These are phyloP conservation scores for Tricholoma furcatifolium DNA, from an alignment of 768 basidiomycete species.

Conservation along the genomic window DNA sequence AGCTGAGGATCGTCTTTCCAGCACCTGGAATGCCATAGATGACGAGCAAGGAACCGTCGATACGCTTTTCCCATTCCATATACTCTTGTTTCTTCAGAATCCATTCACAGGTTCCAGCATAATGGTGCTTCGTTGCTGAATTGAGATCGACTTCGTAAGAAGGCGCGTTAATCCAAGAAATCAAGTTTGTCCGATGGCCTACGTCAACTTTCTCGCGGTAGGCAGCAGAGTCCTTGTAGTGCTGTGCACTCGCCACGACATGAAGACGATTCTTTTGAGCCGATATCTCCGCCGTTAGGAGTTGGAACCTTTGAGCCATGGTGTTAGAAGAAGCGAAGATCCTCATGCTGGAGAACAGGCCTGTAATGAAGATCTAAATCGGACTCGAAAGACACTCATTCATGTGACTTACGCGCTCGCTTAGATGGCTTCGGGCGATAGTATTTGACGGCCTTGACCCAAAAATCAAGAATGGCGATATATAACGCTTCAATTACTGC, in stretches of 20 bases:
- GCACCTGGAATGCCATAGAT: slow-evolving; percentile 4
- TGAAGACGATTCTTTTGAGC: not conserved
- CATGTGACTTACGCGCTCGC: not conserved
- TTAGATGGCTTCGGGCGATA: not conserved
- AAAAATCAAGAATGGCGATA: not conserved
- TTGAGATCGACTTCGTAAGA: slow-evolving; percentile 2
- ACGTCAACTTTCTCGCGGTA: not conserved
- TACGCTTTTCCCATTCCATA: not conserved
- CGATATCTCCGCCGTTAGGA: not conserved
- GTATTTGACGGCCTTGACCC: slow-evolving; percentile 6
- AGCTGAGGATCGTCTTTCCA: slow-evolving; percentile 6
- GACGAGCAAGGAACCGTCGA: not conserved
- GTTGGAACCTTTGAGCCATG: not conserved
- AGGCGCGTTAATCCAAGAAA: slow-evolving; percentile 2
- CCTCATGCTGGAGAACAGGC: not conserved
- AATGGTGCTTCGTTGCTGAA: slow-evolving; percentile 1
- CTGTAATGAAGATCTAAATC: not conserved
- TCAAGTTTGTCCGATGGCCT: not conserved
- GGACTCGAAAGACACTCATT: not conserved
- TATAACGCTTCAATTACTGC: slow-evolving; percentile 1
- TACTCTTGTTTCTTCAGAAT: not conserved
- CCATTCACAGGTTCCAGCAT: slow-evolving; percentile 3
- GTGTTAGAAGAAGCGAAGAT: not conserved
- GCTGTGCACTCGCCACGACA: not conserved
- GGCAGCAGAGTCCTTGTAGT: not conserved